Evolutionary conservation across 257 asterid genomes (phyloP).

Genomic region (Solanum chilense): DNA sequence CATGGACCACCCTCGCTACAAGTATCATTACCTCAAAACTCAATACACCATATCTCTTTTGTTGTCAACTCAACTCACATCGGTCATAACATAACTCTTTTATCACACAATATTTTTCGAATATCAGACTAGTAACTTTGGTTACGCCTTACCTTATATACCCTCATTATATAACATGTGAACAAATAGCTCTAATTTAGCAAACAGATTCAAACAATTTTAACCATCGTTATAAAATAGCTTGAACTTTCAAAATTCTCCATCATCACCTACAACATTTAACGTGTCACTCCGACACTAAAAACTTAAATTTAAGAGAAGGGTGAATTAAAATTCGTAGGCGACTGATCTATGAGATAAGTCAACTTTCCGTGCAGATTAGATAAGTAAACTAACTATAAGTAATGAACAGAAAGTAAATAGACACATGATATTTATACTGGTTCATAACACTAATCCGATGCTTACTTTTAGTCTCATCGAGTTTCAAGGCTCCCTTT

Average conservation of each 20-base stretch:
- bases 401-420: too few relatives aligned
- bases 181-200: neutral
- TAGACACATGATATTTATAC: too few relatives aligned
- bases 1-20: neutral
- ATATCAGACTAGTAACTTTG: neutral
- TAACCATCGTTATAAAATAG: neutral
- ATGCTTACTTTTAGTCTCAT: too few relatives aligned
- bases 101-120: neutral
- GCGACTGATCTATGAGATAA: too few relatives aligned
- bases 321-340: too few relatives aligned
- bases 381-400: too few relatives aligned
- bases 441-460: too few relatives aligned
- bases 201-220: neutral
- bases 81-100: neutral
- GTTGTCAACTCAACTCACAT: neutral
- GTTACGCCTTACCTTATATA: neutral
- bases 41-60: neutral
- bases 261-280: neutral
- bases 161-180: neutral
- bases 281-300: too few relatives aligned
- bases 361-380: too few relatives aligned
- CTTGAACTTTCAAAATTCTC: neutral
- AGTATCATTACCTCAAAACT: neutral
- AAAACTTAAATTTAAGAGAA: too few relatives aligned
- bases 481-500: too few relatives aligned